Evolutionary conservation across 495 filamentous ascomycete species (phyloP).

Genomic region (Tuber microsphaerosporum): DNA sequence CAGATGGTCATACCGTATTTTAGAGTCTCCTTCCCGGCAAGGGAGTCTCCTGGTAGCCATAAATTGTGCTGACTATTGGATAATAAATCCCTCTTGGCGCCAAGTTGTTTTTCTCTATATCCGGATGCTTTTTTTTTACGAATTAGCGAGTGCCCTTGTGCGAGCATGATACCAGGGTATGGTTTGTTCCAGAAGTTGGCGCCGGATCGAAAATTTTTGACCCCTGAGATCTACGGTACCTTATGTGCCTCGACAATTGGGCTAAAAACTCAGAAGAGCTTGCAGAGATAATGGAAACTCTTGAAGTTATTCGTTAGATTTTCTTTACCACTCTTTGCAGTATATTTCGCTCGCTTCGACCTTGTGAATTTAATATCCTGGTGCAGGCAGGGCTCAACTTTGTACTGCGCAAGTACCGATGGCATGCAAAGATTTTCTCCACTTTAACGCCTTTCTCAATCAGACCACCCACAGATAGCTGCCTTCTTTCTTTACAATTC

Average conservation of each 20-base stretch:
- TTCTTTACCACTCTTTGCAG: no score
- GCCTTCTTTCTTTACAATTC: not conserved
- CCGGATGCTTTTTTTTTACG: no score
- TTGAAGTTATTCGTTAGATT: not conserved
- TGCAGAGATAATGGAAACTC: not conserved
- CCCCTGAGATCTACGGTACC: not conserved
- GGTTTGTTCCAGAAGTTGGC: not conserved
- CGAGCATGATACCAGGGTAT: no score
- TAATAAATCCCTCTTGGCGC: no score
- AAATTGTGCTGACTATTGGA: no score
- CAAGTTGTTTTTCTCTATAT: no score
- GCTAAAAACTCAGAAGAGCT: not conserved
- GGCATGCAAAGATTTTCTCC: not conserved
- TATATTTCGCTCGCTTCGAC: not conserved
- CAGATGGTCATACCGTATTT: no score
- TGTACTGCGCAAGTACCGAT: not conserved
- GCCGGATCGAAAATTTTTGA: not conserved
- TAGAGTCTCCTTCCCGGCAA: no score
- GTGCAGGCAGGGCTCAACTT: not conserved
- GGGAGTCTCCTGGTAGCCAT: no score
- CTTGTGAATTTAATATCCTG: not conserved
- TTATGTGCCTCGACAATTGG: not conserved
- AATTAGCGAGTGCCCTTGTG: no score
- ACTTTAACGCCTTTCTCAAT: not conserved
- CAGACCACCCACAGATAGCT: not conserved